Percentiles rank a stretch among this genome's conserved stretches.
These are phyloP conservation scores for Plenodomus biglobosus DNA, from an alignment of 2,329 filamentous ascomycete species.

Conservation along the genomic window DNA sequence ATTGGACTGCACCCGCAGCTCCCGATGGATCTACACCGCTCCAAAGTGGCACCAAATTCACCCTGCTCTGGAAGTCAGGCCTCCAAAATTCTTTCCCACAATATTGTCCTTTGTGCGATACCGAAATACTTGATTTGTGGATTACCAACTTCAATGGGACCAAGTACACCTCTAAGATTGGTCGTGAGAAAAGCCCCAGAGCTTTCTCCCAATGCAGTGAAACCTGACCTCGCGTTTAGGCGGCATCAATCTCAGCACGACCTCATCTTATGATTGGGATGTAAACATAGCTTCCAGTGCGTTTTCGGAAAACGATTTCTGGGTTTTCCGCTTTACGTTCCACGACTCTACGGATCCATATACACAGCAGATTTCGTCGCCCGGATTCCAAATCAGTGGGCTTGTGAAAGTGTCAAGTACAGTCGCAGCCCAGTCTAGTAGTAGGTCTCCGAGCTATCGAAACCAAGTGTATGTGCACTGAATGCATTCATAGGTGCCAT, in stretches of 20 bases:
- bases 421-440: conserved; percentile 5
- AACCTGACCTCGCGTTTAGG: conserved; percentile 8
- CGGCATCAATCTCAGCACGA: conserved; percentile 13
- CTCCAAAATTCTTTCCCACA: conserved; percentile 7
- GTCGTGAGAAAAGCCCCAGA: conserved; percentile 8
- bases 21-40: conserved; percentile 17
- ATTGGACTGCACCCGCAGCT: conserved; percentile 18
- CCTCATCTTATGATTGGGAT: conserved; percentile 16
- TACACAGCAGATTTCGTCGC: conserved; percentile 15
- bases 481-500: conserved; percentile 9
- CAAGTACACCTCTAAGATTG: conserved; percentile 16
- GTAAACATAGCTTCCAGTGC: conserved; percentile 17
- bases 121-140: conserved; percentile 17
- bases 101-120: conserved; percentile 14
- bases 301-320: conserved; percentile 11
- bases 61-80: conserved; percentile 15
- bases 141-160: conserved; percentile 14
- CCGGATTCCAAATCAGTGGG: conserved; percentile 15
- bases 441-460: conserved; percentile 6
- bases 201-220: background rate
- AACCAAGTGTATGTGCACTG: background rate
- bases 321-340: conserved; percentile 17
- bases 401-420: conserved; percentile 10
- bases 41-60: conserved; percentile 14
- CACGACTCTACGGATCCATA: conserved; percentile 7